Evolutionary conservation across 345 rosid genomes (phyloP).

Genomic region (Linum usitatissimum): DNA sequence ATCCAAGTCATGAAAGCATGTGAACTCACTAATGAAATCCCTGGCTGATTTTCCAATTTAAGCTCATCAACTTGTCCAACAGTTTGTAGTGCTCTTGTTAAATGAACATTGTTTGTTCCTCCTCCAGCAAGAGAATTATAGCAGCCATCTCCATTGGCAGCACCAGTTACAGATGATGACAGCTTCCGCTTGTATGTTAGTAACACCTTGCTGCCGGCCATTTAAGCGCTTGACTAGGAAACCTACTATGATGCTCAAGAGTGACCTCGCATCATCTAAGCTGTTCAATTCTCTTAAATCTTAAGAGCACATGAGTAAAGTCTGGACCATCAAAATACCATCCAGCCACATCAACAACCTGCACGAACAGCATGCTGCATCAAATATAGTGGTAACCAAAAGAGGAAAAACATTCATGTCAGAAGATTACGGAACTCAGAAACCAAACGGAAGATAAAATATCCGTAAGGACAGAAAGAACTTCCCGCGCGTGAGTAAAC

Average conservation of each 20-base stretch:
- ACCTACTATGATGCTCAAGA: not conserved
- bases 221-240: slow-evolving; percentile 12
- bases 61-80: not conserved
- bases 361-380: not conserved
- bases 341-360: not conserved
- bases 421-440: not conserved
- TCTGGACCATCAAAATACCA: not conserved
- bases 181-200: slow-evolving; percentile 35
- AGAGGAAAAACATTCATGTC: not conserved
- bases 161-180: slow-evolving; percentile 9
- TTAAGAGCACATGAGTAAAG: not conserved
- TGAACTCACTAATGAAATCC: slow-evolving; percentile 17
- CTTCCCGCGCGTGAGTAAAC: not conserved
- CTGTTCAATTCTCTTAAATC: not conserved
- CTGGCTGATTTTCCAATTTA: slow-evolving; percentile 8
- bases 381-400: not conserved
- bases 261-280: not conserved
- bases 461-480: not conserved
- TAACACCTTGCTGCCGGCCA: slow-evolving; percentile 25
- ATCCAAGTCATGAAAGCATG: not conserved
- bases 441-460: not conserved
- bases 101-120: slow-evolving; percentile 4
- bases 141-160: slow-evolving; percentile 12
- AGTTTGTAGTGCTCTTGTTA: not conserved
- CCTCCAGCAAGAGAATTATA: slow-evolving; percentile 13